A percentile compares a stretch with the other conserved stretches of the same genome.
phyloP scores from a whole-genome alignment of 1,284 basidiomycete species.

The Sporisorium reilianum region DNA sequence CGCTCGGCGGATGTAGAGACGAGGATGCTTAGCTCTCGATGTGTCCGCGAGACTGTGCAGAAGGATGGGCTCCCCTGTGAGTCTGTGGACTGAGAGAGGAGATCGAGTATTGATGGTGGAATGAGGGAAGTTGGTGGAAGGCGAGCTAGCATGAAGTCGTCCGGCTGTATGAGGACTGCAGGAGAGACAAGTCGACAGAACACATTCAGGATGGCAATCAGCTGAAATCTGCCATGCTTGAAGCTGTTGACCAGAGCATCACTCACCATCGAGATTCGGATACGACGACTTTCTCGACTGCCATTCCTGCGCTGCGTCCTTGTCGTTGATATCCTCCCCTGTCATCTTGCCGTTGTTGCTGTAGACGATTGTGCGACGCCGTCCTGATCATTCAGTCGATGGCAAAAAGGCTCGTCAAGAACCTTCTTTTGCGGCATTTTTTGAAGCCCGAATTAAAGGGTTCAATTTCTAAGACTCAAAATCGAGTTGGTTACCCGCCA shows the following conservation, averaged over 20 bases:
- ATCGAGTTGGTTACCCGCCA: too few species aligned
- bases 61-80: constrained; percentile 7
- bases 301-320: constrained; percentile 23
- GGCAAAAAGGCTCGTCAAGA: too few species aligned
- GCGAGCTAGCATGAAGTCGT: constrained; percentile 33
- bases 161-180: constrained; percentile 38
- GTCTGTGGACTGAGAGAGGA: constrained; percentile 8
- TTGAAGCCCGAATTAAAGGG: constrained; percentile 11
- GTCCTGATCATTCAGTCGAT: too few species aligned
- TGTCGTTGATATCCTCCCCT: constrained; percentile 28
- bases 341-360: not conserved
- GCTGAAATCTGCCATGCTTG: not conserved
- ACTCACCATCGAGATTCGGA: constrained; percentile 39
- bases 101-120: constrained; percentile 12
- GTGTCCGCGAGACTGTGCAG: constrained; percentile 44
- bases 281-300: constrained; percentile 33
- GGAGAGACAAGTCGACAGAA: not conserved
- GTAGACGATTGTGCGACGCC: too few species aligned
- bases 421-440: constrained; percentile 5
- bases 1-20: constrained; percentile 18
- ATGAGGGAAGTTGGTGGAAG: constrained; percentile 15
- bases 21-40: constrained; percentile 43
- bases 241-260: not conserved
- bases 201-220: not conserved
- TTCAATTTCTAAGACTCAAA: too few species aligned